Percentiles rank a stretch among this genome's conserved stretches.
These are phyloP conservation scores for Aspergillus novoparasiticus DNA, from an alignment of 2,329 filamentous ascomycete species.

Conservation along the genomic window DNA sequence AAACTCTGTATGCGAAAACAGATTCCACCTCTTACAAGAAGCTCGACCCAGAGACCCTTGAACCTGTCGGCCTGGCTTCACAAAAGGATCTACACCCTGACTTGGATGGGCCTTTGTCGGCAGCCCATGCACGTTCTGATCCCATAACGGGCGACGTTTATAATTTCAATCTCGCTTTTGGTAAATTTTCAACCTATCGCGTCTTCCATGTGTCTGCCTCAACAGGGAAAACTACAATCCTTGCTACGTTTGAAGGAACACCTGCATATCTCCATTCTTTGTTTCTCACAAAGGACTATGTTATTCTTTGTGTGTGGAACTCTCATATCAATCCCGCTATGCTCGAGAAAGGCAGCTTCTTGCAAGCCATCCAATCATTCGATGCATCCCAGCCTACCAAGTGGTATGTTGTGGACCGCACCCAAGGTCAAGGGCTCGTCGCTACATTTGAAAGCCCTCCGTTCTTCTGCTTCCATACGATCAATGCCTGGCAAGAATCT, in stretches of 20 bases:
- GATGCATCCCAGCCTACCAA: constrained; percentile 57
- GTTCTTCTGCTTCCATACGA: constrained; percentile 77
- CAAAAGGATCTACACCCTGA: constrained; percentile 68
- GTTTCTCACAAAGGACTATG: constrained; percentile 70
- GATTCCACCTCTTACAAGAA: constrained; percentile 62
- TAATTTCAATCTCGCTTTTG: constrained; percentile 78
- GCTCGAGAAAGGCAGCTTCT: constrained; percentile 38
- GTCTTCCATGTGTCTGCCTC: constrained; percentile 66
- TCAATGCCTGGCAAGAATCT: constrained; percentile 74
- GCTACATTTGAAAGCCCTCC: constrained; percentile 68
- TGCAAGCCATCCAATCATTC: constrained; percentile 69
- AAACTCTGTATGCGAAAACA: constrained; percentile 61
- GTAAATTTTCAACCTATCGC: constrained; percentile 62
- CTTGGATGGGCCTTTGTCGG: constrained; percentile 67
- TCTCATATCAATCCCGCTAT: constrained; percentile 59
- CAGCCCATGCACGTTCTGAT: constrained; percentile 72
- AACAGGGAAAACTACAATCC: constrained; percentile 68
- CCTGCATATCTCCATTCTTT: constrained; percentile 82
- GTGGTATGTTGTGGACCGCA: constrained; percentile 77
- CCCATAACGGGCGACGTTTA: constrained; percentile 73
- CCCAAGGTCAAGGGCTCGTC: constrained; percentile 64
- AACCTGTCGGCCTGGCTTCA: constrained; percentile 66
- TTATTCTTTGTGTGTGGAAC: constrained; percentile 73
- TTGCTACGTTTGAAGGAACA: constrained; percentile 64
- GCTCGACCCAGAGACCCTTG: constrained; percentile 70